Percentiles rank a stretch among this genome's conserved stretches.
Conservation (phyloP, 2,329 filamentous ascomycete genomes). For the Ophiocordyceps camponoti-saundersi region DNA sequence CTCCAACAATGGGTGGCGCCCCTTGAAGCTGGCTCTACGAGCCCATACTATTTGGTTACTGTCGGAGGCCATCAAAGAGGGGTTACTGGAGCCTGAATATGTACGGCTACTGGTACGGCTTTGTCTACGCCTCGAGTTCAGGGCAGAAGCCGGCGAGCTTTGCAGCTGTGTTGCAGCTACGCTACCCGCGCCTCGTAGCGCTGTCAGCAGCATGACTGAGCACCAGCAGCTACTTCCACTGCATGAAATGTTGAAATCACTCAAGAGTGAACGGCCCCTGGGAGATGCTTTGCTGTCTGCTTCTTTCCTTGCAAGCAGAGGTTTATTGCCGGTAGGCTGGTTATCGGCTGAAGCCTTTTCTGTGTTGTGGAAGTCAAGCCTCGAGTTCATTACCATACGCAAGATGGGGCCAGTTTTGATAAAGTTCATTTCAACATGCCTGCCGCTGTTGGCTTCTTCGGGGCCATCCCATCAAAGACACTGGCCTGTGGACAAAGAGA, state of each 20-base stretch:
- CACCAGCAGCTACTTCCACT: conserved; percentile 8
- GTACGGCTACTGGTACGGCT: conserved; percentile 12
- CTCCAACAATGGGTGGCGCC: conserved; percentile 13
- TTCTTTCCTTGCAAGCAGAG: conserved; percentile 6
- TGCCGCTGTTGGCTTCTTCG: conserved; percentile 8
- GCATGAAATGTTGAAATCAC: conserved; percentile 5
- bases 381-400: conserved; percentile 9
- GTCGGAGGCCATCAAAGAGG: conserved; percentile 12
- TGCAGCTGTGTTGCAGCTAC: conserved; percentile 5
- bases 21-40: conserved; percentile 15
- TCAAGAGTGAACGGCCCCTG: conserved; percentile 1
- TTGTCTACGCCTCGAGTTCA: conserved; percentile 10
- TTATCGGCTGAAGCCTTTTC: conserved; percentile 9
- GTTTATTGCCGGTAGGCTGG: conserved; percentile 8
- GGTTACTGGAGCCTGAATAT: conserved; percentile 12
- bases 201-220: conserved; percentile 5
- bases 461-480: not conserved
- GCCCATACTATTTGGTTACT: conserved; percentile 14
- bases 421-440: conserved; percentile 8
- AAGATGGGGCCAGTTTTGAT: conserved; percentile 7
- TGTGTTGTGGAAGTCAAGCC: conserved; percentile 9
- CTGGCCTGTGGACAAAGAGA: conserved; percentile 5
- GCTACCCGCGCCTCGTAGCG: conserved; percentile 5
- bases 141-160: conserved; percentile 12
- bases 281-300: conserved; percentile 9